Base-by-base conservation (phyloP, 2,329 filamentous ascomycete genomes). In the Herpomyces periplanetae region DNA sequence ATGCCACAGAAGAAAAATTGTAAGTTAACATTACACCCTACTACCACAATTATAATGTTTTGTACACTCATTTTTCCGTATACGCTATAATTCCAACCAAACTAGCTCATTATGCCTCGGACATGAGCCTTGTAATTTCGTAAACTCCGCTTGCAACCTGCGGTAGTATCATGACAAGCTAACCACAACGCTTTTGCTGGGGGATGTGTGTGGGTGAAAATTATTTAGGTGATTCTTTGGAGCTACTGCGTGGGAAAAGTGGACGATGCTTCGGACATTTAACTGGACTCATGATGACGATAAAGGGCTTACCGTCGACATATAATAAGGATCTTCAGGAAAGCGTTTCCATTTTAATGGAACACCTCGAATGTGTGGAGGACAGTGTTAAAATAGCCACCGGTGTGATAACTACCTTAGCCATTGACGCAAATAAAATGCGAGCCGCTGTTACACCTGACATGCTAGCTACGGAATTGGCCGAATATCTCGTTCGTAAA, bases 271-370 rank as follows among this genome's bases (percentile, higher is more conserved):
- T 84, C 31, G 69, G 68, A 11, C 60, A 69, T 27, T 64, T 75
- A 55, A 52, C 62, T 3, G 66, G 65, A 14, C 41, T 80, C 26
- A 68, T 68, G 50, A 59, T 58, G 42, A 65, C 57, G 14, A 38
- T 59, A 37, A 61, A 63, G 38, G 62, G 62, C 21, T 51, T 80
- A 11, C 64, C 66, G 2, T 63, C 52, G 16, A 69, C 63, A 3
- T 84, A 84, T 45, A 75, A 84, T 45, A 85, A 84, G 41, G 68
- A 85, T 36, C 40, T 84, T n/a, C 68, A 87, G 39, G 69, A 85
- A 41, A 61, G 55, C 23, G 59, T 66, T 25, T 63, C 84, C 45
- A 61, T 63, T n/a, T 55, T 85, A 41, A 51, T 85, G 18, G 66
- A 84, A 37, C 54, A 60, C 34, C 52, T 73, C 38, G 65, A 71